Conservation (phyloP, 1,284 basidiomycete species). For the Sanguinoderma infundibulare region DNA sequence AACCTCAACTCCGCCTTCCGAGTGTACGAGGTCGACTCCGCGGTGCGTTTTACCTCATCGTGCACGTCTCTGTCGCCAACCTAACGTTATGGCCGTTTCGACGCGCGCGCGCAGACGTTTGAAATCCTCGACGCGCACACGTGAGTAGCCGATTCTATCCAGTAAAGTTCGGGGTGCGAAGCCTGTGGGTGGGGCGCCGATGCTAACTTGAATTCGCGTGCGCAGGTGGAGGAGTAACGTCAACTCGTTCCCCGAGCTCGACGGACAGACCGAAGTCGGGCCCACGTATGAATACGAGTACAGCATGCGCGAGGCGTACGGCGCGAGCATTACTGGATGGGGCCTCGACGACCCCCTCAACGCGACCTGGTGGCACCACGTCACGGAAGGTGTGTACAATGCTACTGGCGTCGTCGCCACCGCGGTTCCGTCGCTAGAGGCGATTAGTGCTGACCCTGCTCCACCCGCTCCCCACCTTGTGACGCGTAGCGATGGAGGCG, state of each 20-base stretch:
- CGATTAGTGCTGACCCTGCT: neutral
- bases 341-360: conserved; percentile 72
- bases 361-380: conserved; percentile 83
- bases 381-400: conserved; percentile 77
- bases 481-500: conserved; percentile 60
- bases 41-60: conserved; percentile 43
- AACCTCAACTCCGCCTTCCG: conserved; percentile 83
- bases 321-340: conserved; percentile 65
- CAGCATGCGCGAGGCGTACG: conserved; percentile 72
- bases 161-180: conserved; percentile 14
- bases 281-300: conserved; percentile 77
- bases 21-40: conserved; percentile 79
- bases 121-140: conserved; percentile 77
- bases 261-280: conserved; percentile 57
- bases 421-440: too few relatives aligned
- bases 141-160: conserved; percentile 43
- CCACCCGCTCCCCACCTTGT: neutral
- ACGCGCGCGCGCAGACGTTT: conserved; percentile 54
- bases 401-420: too few relatives aligned
- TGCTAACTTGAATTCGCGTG: neutral
- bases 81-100: neutral
- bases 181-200: neutral
- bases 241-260: conserved; percentile 56
- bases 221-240: conserved; percentile 69
- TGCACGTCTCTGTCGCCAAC: neutral